A percentile compares a stretch with the other conserved stretches of the same genome.
Conservation (phyloP, 1,139 yeast genomes). For the Tardiomyces depauwii region DNA sequence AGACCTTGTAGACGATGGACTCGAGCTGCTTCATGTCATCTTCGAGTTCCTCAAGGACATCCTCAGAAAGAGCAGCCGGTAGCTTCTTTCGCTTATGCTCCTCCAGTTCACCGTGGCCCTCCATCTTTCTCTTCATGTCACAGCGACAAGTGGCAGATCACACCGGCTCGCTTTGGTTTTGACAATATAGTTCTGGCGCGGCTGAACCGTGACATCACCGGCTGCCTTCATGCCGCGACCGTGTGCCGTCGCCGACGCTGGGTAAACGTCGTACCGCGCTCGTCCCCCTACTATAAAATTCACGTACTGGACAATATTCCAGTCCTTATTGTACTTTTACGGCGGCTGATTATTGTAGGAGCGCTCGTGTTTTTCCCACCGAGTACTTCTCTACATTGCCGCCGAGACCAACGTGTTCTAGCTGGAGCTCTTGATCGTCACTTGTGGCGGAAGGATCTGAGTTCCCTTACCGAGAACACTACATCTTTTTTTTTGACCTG, state of each 20-base stretch:
- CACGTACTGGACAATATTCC: background rate
- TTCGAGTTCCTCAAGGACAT: background rate
- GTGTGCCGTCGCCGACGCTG: no score
- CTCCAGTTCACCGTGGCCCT: background rate
- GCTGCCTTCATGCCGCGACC: no score
- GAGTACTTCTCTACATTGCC: constrained; percentile 1
- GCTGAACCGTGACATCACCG: no score
- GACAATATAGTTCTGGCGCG: no score
- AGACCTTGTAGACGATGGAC: background rate
- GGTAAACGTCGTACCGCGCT: no score
- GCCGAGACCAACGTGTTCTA: constrained; percentile 2
- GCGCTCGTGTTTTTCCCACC: background rate
- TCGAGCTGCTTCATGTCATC: background rate
- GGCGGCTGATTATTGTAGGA: constrained; percentile 2
- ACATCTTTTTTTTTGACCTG: constrained; percentile 12
- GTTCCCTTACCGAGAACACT: constrained; percentile 26
- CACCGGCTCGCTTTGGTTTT: no score
- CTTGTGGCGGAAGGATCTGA: constrained; percentile 13
- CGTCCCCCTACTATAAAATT: constrained; percentile 1
- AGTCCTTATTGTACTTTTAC: background rate
- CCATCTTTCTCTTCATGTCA: background rate
- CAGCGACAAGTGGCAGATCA: no score
- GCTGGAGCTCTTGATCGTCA: constrained; percentile 2
- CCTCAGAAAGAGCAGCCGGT: background rate
- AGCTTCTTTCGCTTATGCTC: background rate